Base-by-base conservation (phyloP, 805 yeast genomes). In the Starmera quercuum region DNA sequence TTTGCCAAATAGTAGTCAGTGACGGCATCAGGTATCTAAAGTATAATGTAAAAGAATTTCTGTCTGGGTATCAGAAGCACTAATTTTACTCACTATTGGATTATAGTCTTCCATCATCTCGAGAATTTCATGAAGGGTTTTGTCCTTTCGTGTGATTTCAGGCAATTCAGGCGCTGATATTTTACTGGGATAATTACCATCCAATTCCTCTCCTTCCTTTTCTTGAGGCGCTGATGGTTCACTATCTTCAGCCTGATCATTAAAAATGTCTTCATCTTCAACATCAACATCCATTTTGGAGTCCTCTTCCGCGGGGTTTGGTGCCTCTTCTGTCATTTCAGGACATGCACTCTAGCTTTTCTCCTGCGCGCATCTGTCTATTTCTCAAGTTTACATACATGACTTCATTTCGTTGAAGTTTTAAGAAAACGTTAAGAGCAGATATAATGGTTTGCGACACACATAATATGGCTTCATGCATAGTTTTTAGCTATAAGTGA, bases 101-200 rank as follows among this genome's bases (percentile, higher is more conserved):
- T 95, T 85, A 54, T 80, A 86, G 38, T 87, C 96, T 44, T 86
- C 95, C 90, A 92, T 81, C 67, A 87, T 66, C 22, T 80, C 82
- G 20, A 92, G 64, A 23, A 92, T 78, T 46, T 92, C 97, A 46
- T 80, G 75, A 34, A 92, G 62, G 0, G 92, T 78, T 49, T 83
- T 83, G 51, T 86, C 95, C 46, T 82, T 81, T 44, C 86, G 67
- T 1, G 86, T 72, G 32, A 81, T 64, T 35, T 78, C 85, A 0
- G 87, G 85, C 6, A 79, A 54, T 26, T 69, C 79, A 24, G 53
- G 54, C 6, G 43, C 36, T 7, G 33, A 23, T 7, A 39, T 36
- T 12, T 29, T 34, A 14, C 47, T 37, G n/a, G 29, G 40, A 8
- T 36, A 38, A 4, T 33, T 31, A 7, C 26, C 44, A 15, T 36